These are phyloP conservation scores for Tetrahymena elliotti DNA, from an alignment of 73 alveolate genomes.

Conservation along the genomic window DNA sequence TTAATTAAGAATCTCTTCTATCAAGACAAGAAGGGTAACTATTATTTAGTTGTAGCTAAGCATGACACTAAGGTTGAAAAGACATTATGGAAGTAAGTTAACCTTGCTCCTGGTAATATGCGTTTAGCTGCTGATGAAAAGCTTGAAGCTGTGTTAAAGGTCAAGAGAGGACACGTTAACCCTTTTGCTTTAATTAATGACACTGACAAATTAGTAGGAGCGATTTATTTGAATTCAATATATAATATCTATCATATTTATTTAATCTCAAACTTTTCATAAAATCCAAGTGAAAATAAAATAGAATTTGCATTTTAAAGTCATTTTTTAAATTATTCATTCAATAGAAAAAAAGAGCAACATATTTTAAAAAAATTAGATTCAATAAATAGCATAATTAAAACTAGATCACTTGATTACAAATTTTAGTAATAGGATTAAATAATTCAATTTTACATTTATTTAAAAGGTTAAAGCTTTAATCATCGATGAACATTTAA, in stretches of 20 bases:
- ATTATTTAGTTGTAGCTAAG: constrained; percentile 80
- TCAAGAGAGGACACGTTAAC: constrained; percentile 80
- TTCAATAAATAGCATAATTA: not conserved
- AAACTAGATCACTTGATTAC: not conserved
- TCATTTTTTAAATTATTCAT: no score
- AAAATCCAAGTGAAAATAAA: not conserved
- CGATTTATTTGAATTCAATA: not conserved
- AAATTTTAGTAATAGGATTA: not conserved
- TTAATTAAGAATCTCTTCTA: constrained; percentile 81
- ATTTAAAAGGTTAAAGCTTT: constrained; percentile 26
- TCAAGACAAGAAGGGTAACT: constrained; percentile 81
- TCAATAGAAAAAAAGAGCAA: no score
- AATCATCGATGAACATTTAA: constrained; percentile 72
- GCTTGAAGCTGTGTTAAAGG: constrained; percentile 62
- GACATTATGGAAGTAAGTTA: constrained; percentile 72
- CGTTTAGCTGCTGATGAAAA: constrained; percentile 83
- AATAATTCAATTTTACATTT: not conserved
- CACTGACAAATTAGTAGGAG: constrained; percentile 61
- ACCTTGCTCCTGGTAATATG: constrained; percentile 80
- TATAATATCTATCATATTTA: not conserved
- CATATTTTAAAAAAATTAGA: no score
- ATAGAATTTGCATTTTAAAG: no score
- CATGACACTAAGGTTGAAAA: constrained; percentile 81
- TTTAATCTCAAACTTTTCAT: no score
- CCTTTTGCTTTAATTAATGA: constrained; percentile 88